Evolutionary conservation across 164 flowering plant species (phyloP).

Genomic region (Aristolochia contorta): DNA sequence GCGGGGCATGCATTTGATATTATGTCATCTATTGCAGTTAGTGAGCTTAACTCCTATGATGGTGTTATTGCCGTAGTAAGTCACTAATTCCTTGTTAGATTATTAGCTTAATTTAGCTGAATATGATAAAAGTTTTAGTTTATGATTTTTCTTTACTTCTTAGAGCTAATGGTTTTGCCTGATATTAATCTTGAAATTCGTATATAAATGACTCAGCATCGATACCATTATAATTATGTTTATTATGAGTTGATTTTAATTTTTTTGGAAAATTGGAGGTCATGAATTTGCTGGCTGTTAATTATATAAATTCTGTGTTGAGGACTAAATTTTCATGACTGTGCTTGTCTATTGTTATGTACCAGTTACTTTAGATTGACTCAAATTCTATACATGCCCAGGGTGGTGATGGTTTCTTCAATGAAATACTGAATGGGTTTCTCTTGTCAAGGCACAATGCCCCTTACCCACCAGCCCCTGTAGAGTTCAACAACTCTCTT

Average conservation of each 20-base stretch:
- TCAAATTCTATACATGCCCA: conserved; percentile 17
- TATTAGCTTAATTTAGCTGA: background rate
- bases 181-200: no score
- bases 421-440: conserved; percentile 85
- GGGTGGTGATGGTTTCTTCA: conserved; percentile 99
- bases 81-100: background rate
- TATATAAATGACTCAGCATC: no score
- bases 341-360: no score
- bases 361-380: background rate
- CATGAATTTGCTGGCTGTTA: no score
- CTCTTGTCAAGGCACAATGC: conserved; percentile 61
- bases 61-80: conserved; percentile 91
- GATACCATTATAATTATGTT: no score
- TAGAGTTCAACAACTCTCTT: conserved; percentile 32
- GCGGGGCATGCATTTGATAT: conserved; percentile 87
- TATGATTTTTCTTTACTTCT: no score
- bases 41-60: conserved; percentile 65
- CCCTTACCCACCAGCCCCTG: conserved; percentile 69
- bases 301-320: no score
- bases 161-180: no score
- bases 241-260: no score
- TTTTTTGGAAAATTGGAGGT: no score
- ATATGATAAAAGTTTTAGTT: no score
- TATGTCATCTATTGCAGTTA: conserved; percentile 44
- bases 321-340: no score